A percentile compares a stretch with the other conserved stretches of the same genome.
Evolutionary conservation across 805 yeast genomes (phyloP).

Genomic region (Spathaspora boniae): DNA sequence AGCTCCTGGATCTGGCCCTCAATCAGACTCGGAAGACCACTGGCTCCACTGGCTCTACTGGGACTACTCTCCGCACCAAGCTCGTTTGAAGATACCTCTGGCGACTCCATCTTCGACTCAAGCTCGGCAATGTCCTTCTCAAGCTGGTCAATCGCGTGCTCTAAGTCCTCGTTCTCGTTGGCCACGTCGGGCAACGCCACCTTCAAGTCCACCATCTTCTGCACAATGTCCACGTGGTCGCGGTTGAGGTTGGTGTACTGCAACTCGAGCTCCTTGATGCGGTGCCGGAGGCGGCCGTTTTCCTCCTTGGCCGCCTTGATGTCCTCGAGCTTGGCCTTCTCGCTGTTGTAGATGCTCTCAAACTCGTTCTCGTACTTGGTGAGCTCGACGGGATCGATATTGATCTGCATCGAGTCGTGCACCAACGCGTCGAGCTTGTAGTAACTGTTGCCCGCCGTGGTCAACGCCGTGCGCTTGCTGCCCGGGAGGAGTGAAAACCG

Average conservation of each 20-base stretch:
- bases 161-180: slow-evolving; percentile 69
- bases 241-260: slow-evolving; percentile 65
- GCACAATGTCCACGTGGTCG: slow-evolving; percentile 85
- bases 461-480: slow-evolving; percentile 14
- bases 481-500: slow-evolving; percentile 21
- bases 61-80: too few species aligned
- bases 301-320: slow-evolving; percentile 54
- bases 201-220: slow-evolving; percentile 79
- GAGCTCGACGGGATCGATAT: slow-evolving; percentile 69
- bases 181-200: slow-evolving; percentile 68
- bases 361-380: slow-evolving; percentile 71
- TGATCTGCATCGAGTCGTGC: slow-evolving; percentile 69
- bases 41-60: slow-evolving; percentile 2
- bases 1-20: slow-evolving; percentile 35
- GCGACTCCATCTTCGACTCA: slow-evolving; percentile 25
- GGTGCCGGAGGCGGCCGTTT: slow-evolving; percentile 71
- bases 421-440: slow-evolving; percentile 76
- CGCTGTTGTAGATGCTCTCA: slow-evolving; percentile 65
- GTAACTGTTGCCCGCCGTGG: slow-evolving; percentile 14
- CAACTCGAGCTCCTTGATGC: slow-evolving; percentile 69
- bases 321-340: slow-evolving; percentile 61
- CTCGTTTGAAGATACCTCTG: too few species aligned
- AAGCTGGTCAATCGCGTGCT: slow-evolving; percentile 36
- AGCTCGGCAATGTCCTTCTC: slow-evolving; percentile 37
- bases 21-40: slow-evolving; percentile 32